Evolutionary conservation across 2,329 filamentous ascomycete species (phyloP).

Genomic region (Chlorencoelia australis): DNA sequence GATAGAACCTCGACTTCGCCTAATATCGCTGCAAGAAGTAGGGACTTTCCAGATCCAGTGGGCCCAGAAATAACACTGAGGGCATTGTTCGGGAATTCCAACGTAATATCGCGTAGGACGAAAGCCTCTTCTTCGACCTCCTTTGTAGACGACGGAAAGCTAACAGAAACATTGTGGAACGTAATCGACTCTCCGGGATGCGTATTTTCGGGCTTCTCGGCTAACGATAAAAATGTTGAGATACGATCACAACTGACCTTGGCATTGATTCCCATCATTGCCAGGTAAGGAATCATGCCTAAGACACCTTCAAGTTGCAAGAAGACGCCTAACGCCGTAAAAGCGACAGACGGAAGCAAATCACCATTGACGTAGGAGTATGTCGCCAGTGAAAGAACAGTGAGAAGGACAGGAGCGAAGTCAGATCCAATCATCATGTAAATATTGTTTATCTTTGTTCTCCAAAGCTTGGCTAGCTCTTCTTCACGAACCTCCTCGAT

Average conservation of each 20-base stretch:
- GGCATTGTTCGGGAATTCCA: slow-evolving; percentile 56
- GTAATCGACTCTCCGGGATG: slow-evolving; percentile 47
- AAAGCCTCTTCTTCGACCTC: slow-evolving; percentile 49
- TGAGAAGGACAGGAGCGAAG: slow-evolving; percentile 59
- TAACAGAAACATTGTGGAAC: slow-evolving; percentile 56
- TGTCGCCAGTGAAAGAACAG: slow-evolving; percentile 56
- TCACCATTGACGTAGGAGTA: slow-evolving; percentile 54
- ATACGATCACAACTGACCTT: slow-evolving; percentile 63
- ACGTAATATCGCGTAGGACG: slow-evolving; percentile 50
- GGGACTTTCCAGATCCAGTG: slow-evolving; percentile 67
- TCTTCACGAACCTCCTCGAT: slow-evolving; percentile 54
- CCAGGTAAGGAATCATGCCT: slow-evolving; percentile 59
- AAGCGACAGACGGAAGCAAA: slow-evolving; percentile 63
- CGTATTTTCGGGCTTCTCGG: slow-evolving; percentile 48
- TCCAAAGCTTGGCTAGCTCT: slow-evolving; percentile 56
- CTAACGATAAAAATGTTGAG: slow-evolving; percentile 54
- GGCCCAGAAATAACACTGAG: slow-evolving; percentile 66
- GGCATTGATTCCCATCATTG: slow-evolving; percentile 58
- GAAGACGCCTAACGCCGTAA: slow-evolving; percentile 66
- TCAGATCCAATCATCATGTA: slow-evolving; percentile 42
- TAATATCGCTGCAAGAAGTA: slow-evolving; percentile 61
- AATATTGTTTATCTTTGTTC: slow-evolving; percentile 17
- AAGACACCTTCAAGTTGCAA: slow-evolving; percentile 59
- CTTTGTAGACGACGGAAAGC: slow-evolving; percentile 56
- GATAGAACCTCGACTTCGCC: slow-evolving; percentile 61